Conservation (phyloP, 352 stramenopile genomes). For the Globisporangium orthogonon region DNA sequence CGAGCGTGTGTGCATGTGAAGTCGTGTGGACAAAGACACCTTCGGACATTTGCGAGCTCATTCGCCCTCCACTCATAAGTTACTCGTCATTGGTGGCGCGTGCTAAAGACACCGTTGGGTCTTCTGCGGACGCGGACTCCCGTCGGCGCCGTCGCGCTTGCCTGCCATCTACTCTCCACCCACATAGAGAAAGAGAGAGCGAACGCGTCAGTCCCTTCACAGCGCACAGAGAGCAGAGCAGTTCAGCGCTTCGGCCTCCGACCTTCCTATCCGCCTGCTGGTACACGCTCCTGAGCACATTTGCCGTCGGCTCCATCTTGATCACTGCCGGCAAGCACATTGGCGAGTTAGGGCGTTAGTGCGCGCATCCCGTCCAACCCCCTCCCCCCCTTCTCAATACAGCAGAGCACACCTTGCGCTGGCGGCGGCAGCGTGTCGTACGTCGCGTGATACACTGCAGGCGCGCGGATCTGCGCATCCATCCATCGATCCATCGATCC, state of each 20-base stretch:
- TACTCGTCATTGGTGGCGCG: background rate
- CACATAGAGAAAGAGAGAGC: background rate
- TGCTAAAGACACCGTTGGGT: constrained; percentile 16
- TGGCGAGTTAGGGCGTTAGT: background rate
- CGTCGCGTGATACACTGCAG: constrained; percentile 54
- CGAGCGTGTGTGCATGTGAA: background rate
- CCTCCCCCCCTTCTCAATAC: no score
- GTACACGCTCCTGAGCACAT: constrained; percentile 35
- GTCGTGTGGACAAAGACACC: background rate
- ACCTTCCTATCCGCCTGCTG: constrained; percentile 62
- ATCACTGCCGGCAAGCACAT: constrained; percentile 33
- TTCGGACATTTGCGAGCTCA: background rate
- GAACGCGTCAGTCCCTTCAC: no score
- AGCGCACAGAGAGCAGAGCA: no score
- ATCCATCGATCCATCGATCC: background rate
- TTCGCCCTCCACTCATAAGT: background rate
- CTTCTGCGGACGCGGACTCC: constrained; percentile 24
- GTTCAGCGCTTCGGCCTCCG: constrained; percentile 1
- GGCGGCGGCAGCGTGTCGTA: constrained; percentile 57
- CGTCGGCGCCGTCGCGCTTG: constrained; percentile 23
- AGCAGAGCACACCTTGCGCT: constrained; percentile 36
- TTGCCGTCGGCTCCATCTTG: constrained; percentile 29
- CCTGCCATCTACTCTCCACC: constrained; percentile 6
- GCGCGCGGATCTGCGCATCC: constrained; percentile 38
- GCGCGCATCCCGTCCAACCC: no score